Evolutionary conservation across 2,329 filamentous ascomycete species (phyloP).

Genomic region (Beauveria asiatica): DNA sequence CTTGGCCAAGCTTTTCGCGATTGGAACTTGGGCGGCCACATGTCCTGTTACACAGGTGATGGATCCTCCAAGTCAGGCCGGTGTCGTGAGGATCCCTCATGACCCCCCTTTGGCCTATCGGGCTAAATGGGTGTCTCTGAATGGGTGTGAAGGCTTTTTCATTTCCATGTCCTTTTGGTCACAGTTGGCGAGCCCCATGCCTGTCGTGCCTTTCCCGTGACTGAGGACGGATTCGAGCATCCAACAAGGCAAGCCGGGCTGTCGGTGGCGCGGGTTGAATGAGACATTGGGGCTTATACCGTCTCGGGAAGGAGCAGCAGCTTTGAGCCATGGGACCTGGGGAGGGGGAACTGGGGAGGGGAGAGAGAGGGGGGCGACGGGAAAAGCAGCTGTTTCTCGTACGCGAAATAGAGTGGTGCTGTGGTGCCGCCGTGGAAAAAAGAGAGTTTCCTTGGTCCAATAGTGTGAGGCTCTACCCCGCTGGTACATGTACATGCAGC

Average conservation of each 20-base stretch:
- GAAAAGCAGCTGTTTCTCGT: background rate
- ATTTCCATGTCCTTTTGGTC: background rate
- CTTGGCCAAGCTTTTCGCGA: background rate
- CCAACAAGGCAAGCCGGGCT: background rate
- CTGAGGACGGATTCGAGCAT: background rate
- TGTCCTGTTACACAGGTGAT: background rate
- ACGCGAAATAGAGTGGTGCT: background rate
- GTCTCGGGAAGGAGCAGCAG: background rate
- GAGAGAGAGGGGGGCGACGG: background rate
- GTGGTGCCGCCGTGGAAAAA: background rate
- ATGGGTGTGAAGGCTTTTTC: background rate
- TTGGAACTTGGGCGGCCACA: background rate
- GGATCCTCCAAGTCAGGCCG: background rate
- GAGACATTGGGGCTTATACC: background rate
- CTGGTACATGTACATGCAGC: constrained; percentile 5
- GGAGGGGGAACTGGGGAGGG: too few relatives aligned
- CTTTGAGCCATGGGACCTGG: background rate
- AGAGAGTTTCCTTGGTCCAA: background rate
- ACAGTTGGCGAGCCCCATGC: background rate
- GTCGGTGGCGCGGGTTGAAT: constrained; percentile 1
- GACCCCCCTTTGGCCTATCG: background rate
- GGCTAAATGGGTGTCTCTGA: background rate
- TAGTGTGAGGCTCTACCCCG: constrained; percentile 6
- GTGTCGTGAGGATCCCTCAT: background rate
- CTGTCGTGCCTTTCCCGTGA: too few relatives aligned